Conservation (phyloP, 228 moss, liverwort and hornwort species). For the Sphagnum fallax region DNA sequence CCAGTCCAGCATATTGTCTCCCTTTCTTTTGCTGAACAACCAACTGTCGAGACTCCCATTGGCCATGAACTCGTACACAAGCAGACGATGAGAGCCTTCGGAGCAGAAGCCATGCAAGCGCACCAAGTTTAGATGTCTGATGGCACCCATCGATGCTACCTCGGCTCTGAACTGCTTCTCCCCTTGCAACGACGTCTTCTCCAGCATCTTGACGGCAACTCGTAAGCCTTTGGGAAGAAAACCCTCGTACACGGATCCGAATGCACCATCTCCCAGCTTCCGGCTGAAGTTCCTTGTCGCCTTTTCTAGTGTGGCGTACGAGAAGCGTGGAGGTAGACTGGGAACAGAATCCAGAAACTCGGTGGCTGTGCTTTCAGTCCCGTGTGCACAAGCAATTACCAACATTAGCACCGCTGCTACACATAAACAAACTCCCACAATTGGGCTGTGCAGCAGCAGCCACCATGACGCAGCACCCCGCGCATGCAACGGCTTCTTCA, state of each 20-base stretch:
- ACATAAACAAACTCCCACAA: conserved; percentile 17
- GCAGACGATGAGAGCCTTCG: conserved; percentile 60
- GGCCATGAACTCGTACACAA: conserved; percentile 75
- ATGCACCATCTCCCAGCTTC: conserved; percentile 63
- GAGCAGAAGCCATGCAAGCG: conserved; percentile 73
- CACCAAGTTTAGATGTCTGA: conserved; percentile 67
- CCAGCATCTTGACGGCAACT: conserved; percentile 83
- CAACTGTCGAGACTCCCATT: conserved; percentile 83
- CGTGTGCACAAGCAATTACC: conserved; percentile 42
- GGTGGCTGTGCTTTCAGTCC: conserved; percentile 40
- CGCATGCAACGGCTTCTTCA: too few relatives aligned
- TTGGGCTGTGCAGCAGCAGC: too few relatives aligned
- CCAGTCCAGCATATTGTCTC: conserved; percentile 63
- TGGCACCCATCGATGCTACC: conserved; percentile 69
- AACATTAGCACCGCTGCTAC: conserved; percentile 41
- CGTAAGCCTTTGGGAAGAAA: conserved; percentile 55
- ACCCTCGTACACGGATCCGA: conserved; percentile 81
- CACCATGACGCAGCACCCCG: too few relatives aligned
- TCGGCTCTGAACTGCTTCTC: conserved; percentile 81
- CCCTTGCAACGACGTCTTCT: conserved; percentile 62
- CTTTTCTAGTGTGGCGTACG: conserved; percentile 59
- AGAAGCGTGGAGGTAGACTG: conserved; percentile 69
- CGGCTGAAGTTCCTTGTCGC: conserved; percentile 70
- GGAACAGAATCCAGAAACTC: conserved; percentile 68
- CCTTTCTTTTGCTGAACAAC: conserved; percentile 58